Base-by-base conservation (phyloP, 257 asterid genomes). In the Capsicum baccatum region DNA sequence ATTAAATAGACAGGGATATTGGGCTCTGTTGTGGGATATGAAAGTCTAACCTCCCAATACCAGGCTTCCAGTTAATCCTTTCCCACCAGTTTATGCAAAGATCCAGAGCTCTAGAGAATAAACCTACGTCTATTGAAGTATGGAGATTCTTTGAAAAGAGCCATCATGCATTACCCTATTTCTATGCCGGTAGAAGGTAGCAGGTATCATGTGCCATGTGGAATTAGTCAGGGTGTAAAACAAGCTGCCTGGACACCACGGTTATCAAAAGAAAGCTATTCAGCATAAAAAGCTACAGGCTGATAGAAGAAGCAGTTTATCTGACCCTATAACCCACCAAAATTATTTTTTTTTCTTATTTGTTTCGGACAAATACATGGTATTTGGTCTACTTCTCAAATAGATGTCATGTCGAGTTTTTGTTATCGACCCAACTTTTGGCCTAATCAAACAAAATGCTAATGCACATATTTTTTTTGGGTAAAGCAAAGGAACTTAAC, bases 301-400 rank as follows among this genome's bases (percentile, higher is more conserved):
- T 74, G 62, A 50, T 56, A 13, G 19, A 74, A 74, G 78, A 8
- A 48, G 80, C 11, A 12, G 12, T 19, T 48, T 73, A 48, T n/a
- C 59, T 47, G 56, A 48, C 59, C 59, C 59, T 73, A 48, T 48
- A 48, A 48, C 59, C 80, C 80, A 73, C 60, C 42, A 19, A 13
- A 73, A 47, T 71, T 47, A 12, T 11, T 47, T 67, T 12, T 11
- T 47, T 67, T 12, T 73, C 10, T 13, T 35, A 13, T 14, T 37
- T 12, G 50, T 74, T 12, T 74, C 35, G 44, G 19, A 48, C 50
- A 73, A 7, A 50, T 52, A 74, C 14, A 12, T 74, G 47, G 47
- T 50, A 74, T 21, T 74, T 50, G 62, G 21, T 74, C 44, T 21
- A 74, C 47, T 21, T 74, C 62, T 50, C 81, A 74, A 52, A 74